Evolutionary conservation across 306 rosid species (phyloP), one percentile per base, ranked within the genome.

Genomic region (Casuarina cunninghamiana): DNA sequence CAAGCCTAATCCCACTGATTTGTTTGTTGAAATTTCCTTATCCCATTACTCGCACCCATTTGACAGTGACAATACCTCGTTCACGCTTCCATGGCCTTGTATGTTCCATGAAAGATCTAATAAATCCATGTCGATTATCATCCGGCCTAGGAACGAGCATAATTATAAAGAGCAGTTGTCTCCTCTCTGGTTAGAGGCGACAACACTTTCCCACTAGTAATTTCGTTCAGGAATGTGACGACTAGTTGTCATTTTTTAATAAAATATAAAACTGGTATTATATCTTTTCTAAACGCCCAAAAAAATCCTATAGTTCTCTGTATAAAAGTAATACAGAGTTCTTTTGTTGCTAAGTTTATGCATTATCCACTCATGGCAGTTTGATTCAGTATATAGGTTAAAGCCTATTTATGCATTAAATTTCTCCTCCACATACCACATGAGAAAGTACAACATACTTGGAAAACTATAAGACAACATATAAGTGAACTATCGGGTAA

Each of bases 1-100:
- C 73, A 78, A 79, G 43, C 50, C 86, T 61, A 75, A 74, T 43
- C 78, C 80, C 79, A 68, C 50, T 58, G 45, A 50, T 35, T 49
- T 54, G 41, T 70, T 32, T 53, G 39, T 41, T 21, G 49, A 61
- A 41, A 2, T 79, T 42, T 39, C 72, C 63, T 63, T 60, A 74
- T 67, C 61, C 43, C 63, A 63, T 63, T 75, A 44, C 21, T 37
- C 51, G 37, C 32, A 26, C 32, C 32, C 32, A 26, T 26, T 26
- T 26, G 32, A 26, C 32, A 26, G 32, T 26, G 32, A 26, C 32
- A 26, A 26, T 26, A 26, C 32, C 32, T 26, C 32, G 1, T 26
- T 26, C 32, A 26, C 32, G 0, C 32, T 26, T 26, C 32, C 32
- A 26, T 26, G 32, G 32, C 32, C 32, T 26, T 26, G 32, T 26